Evolutionary conservation across 2,329 filamentous ascomycete species (phyloP), one percentile per base, ranked within the genome.

Genomic region (Colletotrichum euphorbiae): DNA sequence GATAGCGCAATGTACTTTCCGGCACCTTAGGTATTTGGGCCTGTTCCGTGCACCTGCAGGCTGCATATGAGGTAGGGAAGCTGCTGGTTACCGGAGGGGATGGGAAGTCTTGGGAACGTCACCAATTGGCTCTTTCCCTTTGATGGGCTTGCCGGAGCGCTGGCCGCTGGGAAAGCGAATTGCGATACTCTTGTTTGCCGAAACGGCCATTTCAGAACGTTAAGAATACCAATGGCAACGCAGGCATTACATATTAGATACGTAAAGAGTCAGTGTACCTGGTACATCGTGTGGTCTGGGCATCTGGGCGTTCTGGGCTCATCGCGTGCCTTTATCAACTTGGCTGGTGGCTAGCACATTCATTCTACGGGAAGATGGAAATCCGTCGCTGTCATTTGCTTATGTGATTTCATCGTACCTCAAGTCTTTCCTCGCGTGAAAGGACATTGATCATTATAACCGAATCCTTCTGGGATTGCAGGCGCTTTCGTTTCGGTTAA

Each of bases 191-290:
- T 38, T 38, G 36, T 13, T 43, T 43, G 33, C 33, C 15, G 33
- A 33, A 62, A 46, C 43, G 24, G 33, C 48, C 17, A 62, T 36
- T 24, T 4, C 40, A 46, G 40, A 24, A 56, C 42, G 63, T 67
- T 62, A 31, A 57, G 21, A 62, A 50, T 67, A 67, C 63, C 50
- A 36, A 62, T 50, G 11, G 12, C 6, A 21, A 21, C 12, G 7
- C 12, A 13, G 13, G n/a, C 17, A 56, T 62, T 56, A 67, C 63
- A 67, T 62, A 56, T 19, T 50, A 13, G 24, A 15, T 48, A 56
- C 33, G 58, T 56, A 62, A 43, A 15, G 6, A 9, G 24, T 19
- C 12, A 12, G 28, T 13, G 63, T 67, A 62, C 58, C 33, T 11
- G 21, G 15, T 62, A 67, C 63, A 55, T 67, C 17, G 13, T 28